A percentile compares a stretch with the other conserved stretches of the same genome.
Conservation (phyloP, 1,284 basidiomycete genomes). For the Marasmius oreades region DNA sequence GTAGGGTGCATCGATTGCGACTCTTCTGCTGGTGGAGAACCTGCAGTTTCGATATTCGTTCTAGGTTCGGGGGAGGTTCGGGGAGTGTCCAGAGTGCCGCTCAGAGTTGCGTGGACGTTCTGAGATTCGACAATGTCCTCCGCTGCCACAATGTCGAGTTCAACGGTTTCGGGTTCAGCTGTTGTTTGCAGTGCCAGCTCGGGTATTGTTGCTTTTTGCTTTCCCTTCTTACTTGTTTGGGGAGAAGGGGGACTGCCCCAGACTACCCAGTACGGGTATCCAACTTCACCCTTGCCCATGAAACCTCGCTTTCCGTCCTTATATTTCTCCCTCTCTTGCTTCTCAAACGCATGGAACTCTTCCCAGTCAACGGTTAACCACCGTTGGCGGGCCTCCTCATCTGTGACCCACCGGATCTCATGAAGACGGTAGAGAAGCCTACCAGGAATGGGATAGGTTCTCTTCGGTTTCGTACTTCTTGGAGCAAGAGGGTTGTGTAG, state of each 20-base stretch:
- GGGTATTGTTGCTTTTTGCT: neutral
- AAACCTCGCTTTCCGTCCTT: neutral
- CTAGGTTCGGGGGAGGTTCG: neutral
- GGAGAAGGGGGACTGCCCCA: neutral
- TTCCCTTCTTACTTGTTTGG: neutral
- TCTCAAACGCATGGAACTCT: neutral
- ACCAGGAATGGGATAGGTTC: neutral
- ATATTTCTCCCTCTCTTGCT: neutral
- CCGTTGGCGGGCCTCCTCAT: neutral
- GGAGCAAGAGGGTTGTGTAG: neutral
- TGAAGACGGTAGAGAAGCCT: neutral
- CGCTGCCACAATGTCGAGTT: neutral
- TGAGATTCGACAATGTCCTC: neutral
- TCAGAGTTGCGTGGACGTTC: conserved; percentile 1
- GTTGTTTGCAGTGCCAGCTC: neutral
- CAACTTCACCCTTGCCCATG: neutral
- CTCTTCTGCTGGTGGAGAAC: neutral
- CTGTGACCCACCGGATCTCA: neutral
- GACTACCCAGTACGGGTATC: neutral
- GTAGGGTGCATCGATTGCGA: neutral
- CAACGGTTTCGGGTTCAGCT: neutral
- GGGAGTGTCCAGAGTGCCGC: neutral
- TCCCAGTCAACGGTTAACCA: neutral
- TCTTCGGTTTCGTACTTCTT: neutral
- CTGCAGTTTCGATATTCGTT: neutral